A percentile compares a stretch with the other conserved stretches of the same genome.
Conservation (phyloP, 192 early-diverging fungal genomes). For the Linnemannia schmuckeri region DNA sequence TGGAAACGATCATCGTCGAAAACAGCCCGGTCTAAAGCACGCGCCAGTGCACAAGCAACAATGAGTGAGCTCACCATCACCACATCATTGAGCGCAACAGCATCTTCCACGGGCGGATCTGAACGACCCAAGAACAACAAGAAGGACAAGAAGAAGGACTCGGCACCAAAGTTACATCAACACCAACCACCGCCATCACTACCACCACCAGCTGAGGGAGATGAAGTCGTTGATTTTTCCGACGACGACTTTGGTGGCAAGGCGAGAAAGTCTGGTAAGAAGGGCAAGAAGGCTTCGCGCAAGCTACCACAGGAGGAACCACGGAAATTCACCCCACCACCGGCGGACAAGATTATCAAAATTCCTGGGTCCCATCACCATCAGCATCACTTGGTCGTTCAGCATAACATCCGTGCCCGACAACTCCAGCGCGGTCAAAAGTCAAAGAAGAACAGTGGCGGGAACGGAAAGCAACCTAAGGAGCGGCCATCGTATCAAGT, state of each 20-base stretch:
- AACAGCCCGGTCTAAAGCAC: conserved; percentile 2
- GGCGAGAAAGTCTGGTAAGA: conserved; percentile 33
- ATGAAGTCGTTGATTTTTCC: conserved; percentile 11
- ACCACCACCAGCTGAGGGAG: neutral
- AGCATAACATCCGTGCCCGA: conserved; percentile 50
- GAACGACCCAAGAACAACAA: conserved; percentile 20
- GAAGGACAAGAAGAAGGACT: conserved; percentile 24
- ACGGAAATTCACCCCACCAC: conserved; percentile 30
- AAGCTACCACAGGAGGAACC: conserved; percentile 35
- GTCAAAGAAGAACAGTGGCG: conserved; percentile 33
- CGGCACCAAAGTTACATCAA: conserved; percentile 6
- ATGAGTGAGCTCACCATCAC: neutral
- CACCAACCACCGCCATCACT: neutral
- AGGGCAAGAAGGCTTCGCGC: conserved; percentile 39
- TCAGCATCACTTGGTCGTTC: conserved; percentile 49
- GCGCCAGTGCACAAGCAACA: neutral
- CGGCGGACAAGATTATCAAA: conserved; percentile 51
- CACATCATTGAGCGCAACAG: neutral
- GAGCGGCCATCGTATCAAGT: conserved; percentile 40
- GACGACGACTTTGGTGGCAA: conserved; percentile 29
- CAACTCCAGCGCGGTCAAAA: conserved; percentile 53
- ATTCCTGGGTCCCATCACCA: conserved; percentile 48
- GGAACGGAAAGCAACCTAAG: conserved; percentile 38
- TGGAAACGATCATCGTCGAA: conserved; percentile 41
- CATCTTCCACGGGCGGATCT: neutral